Percentiles rank a stretch among this genome's conserved stretches.
Evolutionary conservation across 768 basidiomycete species (phyloP).

Genomic region (Favolaschia claudopus): DNA sequence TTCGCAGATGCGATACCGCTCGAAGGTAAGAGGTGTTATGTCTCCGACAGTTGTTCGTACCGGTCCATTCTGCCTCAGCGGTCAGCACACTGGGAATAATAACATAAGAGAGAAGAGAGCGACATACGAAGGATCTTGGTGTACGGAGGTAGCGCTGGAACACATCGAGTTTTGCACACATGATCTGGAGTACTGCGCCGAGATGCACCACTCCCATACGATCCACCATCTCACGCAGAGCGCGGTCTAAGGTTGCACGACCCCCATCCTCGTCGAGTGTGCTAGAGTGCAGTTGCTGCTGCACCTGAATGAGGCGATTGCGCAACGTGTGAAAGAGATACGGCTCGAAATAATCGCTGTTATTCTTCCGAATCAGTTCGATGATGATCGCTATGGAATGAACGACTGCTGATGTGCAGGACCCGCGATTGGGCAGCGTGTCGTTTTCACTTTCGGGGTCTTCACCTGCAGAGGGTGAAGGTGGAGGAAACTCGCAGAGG

Average conservation of each 20-base stretch:
- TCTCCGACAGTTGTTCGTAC: slow-evolving; percentile 77
- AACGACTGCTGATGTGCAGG: slow-evolving; percentile 79
- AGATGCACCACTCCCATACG: slow-evolving; percentile 92
- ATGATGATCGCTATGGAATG: slow-evolving; percentile 89
- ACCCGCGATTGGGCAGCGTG: slow-evolving; percentile 51
- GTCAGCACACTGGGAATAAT: slow-evolving; percentile 12
- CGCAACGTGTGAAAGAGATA: slow-evolving; percentile 94
- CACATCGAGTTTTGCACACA: slow-evolving; percentile 71
- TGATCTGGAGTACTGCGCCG: slow-evolving; percentile 77
- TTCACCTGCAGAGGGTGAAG: slow-evolving; percentile 28
- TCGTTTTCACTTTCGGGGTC: slow-evolving; percentile 30
- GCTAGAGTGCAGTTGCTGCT: slow-evolving; percentile 66
- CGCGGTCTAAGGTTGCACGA: slow-evolving; percentile 70
- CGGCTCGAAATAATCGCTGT: slow-evolving; percentile 98
- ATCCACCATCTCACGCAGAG: slow-evolving; percentile 83
- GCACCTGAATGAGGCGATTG: slow-evolving; percentile 87
- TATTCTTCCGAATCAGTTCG: slow-evolving; percentile 96
- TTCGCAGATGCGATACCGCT: slow-evolving; percentile 96
- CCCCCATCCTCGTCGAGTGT: slow-evolving; percentile 54
- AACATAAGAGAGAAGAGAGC: neutral
- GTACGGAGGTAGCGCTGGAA: slow-evolving; percentile 74
- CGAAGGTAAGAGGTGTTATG: slow-evolving; percentile 86
- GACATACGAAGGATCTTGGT: slow-evolving; percentile 81
- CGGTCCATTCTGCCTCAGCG: slow-evolving; percentile 61
- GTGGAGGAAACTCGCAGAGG: slow-evolving; percentile 63